A percentile compares a stretch with the other conserved stretches of the same genome.
Evolutionary conservation across 139 green algal genomes (phyloP).

Genomic region (Pseudopediastrum boryanum): DNA sequence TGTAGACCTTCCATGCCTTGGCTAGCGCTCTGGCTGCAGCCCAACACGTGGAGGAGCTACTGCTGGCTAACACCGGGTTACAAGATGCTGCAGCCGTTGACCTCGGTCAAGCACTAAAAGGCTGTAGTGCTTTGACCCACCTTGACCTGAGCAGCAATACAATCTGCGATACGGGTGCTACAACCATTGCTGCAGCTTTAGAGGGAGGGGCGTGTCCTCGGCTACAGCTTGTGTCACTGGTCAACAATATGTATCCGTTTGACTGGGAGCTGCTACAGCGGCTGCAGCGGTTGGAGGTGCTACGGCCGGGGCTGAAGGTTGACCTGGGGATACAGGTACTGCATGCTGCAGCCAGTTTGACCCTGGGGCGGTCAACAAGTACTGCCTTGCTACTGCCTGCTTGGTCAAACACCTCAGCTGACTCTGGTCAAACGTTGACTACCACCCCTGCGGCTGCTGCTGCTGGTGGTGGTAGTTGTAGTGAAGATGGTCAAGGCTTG

Average conservation of each 20-base stretch:
- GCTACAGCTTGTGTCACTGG: not conserved
- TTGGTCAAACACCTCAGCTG: not conserved
- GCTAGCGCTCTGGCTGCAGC: constrained; percentile 12
- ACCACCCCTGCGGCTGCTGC: not conserved
- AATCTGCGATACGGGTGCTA: constrained; percentile 17
- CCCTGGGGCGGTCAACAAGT: constrained; percentile 13
- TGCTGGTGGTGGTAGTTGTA: not conserved
- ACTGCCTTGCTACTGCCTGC: constrained; percentile 3
- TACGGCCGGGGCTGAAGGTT: constrained; percentile 11
- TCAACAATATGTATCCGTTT: constrained; percentile 24
- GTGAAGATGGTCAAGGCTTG: constrained; percentile 18
- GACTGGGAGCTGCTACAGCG: constrained; percentile 17
- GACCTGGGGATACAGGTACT: too few species aligned
- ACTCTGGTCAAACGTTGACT: not conserved
- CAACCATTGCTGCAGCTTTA: not conserved
- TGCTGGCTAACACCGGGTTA: constrained; percentile 9
- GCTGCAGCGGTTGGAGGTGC: constrained; percentile 6
- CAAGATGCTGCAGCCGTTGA: not conserved
- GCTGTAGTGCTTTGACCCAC: not conserved
- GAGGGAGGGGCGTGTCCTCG: not conserved
- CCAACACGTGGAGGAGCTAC: constrained; percentile 14
- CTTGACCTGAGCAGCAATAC: constrained; percentile 23
- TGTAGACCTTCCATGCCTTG: constrained; percentile 5
- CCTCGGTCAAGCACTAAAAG: constrained; percentile 11
- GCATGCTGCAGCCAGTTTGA: too few species aligned